Evolutionary conservation across 2,329 filamentous ascomycete genomes (phyloP), one percentile per base, ranked within the genome.

Genomic region (Magnaporthiopsis incrustans): DNA sequence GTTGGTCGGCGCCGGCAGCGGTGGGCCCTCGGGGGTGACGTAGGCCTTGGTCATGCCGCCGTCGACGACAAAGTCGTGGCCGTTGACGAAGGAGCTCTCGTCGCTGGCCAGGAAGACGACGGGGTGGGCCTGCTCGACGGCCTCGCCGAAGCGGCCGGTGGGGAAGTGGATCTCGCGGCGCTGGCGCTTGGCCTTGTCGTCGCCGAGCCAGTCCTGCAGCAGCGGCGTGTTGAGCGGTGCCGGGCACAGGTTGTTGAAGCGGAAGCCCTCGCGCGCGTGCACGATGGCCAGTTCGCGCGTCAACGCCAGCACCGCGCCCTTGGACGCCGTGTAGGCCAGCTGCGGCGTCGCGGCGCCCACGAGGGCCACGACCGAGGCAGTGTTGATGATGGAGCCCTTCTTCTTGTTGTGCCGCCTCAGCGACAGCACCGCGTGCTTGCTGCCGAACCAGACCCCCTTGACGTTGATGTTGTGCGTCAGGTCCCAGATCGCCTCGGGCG

Each of bases 371-470:
- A 96, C 89, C 60, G 89, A 93, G 32, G 92, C 92, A 3, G 92
- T 96, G 82, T 97, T 97, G 83, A 97, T 93, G 77, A 97, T 87
- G 76, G 88, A 92, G 62, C 86, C 91, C 70, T 83, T 85, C 59
- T 81, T 85, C 86, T 97, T 97, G 64, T 85, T 84, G 81, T 96
- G 82, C 70, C 86, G 87, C 68, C 92, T 89, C 71, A 97, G 82
- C 59, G 90, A 85, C 62, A 94, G 81, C 33, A 97, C 88, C 8
- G 93, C 92, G 76, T 97, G 91, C 83, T 97, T 97, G 84, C 87
- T 89, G 66, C 93, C 93, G 75, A 86, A 97, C 93, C 93, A 97
- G n/a, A 97, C 93, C 58, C 93, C 93, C 85, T 97, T 97, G 76
- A 97, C 93, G 77, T 97, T 97, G 81, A 97, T 96, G 75, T 86